These are phyloP conservation scores for Geotrichum histeridarum DNA, from an alignment of 1,139 yeast species.

Conservation along the genomic window DNA sequence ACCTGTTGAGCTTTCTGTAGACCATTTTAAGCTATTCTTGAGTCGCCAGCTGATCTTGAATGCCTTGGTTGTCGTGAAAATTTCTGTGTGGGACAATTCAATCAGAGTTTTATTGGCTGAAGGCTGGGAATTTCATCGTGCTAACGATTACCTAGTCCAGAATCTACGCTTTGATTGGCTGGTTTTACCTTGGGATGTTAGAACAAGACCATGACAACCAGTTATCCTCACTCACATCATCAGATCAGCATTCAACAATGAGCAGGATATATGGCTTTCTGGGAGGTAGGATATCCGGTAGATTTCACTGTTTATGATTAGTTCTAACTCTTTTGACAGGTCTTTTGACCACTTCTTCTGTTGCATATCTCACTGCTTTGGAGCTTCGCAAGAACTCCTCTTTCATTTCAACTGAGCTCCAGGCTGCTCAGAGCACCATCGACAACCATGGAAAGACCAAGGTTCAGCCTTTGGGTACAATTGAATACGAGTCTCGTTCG, in stretches of 20 bases:
- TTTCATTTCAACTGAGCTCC: conserved; percentile 47
- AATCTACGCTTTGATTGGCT: conserved; percentile 10
- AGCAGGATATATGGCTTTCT: conserved; percentile 69
- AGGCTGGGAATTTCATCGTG: conserved; percentile 4
- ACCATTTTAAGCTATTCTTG: conserved; percentile 10
- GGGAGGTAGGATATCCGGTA: conserved; percentile 41
- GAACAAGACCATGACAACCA: background rate
- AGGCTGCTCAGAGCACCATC: conserved; percentile 47
- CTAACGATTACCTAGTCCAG: conserved; percentile 5
- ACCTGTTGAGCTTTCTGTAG: conserved; percentile 21
- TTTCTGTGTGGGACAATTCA: conserved; percentile 2
- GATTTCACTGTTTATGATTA: background rate
- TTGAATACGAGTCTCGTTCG: conserved; percentile 44
- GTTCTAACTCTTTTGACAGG: conserved; percentile 39
- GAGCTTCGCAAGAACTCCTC: conserved; percentile 50
- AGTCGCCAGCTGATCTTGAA: background rate
- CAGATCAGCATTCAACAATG: conserved; percentile 25
- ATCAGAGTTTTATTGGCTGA: conserved; percentile 8
- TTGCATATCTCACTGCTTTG: conserved; percentile 60
- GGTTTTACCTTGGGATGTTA: background rate
- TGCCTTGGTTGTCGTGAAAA: background rate
- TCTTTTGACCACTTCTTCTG: conserved; percentile 57
- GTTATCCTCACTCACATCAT: background rate
- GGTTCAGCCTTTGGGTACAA: conserved; percentile 23
- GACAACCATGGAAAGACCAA: conserved; percentile 39